Evolutionary conservation across 2,329 filamentous ascomycete genomes (phyloP), one percentile per base, ranked within the genome.

Genomic region (Scedosporium aurantiacum): DNA sequence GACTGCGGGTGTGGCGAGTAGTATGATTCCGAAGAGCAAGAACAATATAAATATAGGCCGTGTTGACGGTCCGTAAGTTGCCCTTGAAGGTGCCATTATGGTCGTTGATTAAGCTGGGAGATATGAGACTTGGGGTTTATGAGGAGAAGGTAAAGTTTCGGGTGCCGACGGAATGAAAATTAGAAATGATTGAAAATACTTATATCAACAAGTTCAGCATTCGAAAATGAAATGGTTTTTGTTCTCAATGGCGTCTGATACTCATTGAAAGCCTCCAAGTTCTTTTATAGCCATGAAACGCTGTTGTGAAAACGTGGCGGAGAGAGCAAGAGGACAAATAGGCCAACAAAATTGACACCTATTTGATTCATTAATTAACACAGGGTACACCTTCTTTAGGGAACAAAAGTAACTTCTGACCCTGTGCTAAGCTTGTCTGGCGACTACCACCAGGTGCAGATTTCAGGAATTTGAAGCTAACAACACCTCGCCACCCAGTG

Each of bases 1-100:
- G 32, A 71, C 70, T 25, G 66, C 60, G 8, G 66, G 37, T 18
- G 52, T 65, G 40, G 62, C 63, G 58, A 64, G 59, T 27, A 27
- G 41, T 16, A 60, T 60, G 5, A 60, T 28, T 10, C 58, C 58
- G 14, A 60, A 40, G 16, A 60, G 16, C 14, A 61, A 37, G 18
- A 52, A 55, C 7, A 50, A 10, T 41, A 57, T n/a, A 21, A 61
- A 47, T 14, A 61, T 18, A n/a, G 23, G 23, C 8, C 23, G 32
- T 37, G 32, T 23, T n/a, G 47, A n/a, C 1, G 50, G n/a, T 47
- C 25, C 28, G n/a, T 18, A 16, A 5, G 40, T 16, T 45, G 60
- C 60, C 60, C 52, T 61, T 18, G 60, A 56, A 23, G 52, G 52
- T 57, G 60, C 60, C 60, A 61, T 61, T 23, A 37, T 37, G 28